Percentiles rank a stretch among this genome's conserved stretches.
Conservation (phyloP, 495 filamentous ascomycete genomes). For the Cetradonia linearis region DNA sequence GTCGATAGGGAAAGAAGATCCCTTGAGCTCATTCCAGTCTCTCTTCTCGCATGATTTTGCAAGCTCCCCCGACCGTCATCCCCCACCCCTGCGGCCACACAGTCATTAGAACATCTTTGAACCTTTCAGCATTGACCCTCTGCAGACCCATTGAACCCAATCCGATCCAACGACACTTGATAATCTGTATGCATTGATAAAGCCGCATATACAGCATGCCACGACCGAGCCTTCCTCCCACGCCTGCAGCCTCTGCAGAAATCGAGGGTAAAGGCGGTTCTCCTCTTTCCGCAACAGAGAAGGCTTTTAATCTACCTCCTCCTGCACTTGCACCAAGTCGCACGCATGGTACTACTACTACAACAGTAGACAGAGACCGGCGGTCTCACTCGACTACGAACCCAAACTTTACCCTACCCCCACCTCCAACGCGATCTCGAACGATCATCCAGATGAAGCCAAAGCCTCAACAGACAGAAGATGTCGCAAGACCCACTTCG, state of each 20-base stretch:
- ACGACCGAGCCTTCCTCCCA: slow-evolving; percentile 61
- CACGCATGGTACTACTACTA: slow-evolving; percentile 29
- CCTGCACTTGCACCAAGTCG: slow-evolving; percentile 52
- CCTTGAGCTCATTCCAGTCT: not conserved
- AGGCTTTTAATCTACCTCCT: slow-evolving; percentile 70
- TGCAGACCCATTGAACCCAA: not conserved
- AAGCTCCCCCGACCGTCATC: not conserved
- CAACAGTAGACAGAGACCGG: slow-evolving; percentile 20
- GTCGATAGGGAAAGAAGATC: not conserved
- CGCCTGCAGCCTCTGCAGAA: slow-evolving; percentile 75
- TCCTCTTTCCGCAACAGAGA: slow-evolving; percentile 41
- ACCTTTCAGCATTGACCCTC: not conserved
- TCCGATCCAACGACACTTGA: not conserved
- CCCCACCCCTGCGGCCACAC: not conserved
- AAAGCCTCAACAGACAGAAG: slow-evolving; percentile 31
- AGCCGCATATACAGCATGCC: slow-evolving; percentile 45
- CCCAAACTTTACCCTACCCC: slow-evolving; percentile 67
- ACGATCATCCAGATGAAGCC: slow-evolving; percentile 98
- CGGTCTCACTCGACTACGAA: slow-evolving; percentile 46
- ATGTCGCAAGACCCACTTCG: slow-evolving; percentile 17
- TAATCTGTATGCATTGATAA: slow-evolving; percentile 3
- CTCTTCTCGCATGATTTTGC: not conserved
- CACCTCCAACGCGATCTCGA: slow-evolving; percentile 80
- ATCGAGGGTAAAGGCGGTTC: slow-evolving; percentile 66
- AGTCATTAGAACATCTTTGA: not conserved